Conservation (phyloP, 2,329 filamentous ascomycete species). For the Aspergillus sp. region DNA sequence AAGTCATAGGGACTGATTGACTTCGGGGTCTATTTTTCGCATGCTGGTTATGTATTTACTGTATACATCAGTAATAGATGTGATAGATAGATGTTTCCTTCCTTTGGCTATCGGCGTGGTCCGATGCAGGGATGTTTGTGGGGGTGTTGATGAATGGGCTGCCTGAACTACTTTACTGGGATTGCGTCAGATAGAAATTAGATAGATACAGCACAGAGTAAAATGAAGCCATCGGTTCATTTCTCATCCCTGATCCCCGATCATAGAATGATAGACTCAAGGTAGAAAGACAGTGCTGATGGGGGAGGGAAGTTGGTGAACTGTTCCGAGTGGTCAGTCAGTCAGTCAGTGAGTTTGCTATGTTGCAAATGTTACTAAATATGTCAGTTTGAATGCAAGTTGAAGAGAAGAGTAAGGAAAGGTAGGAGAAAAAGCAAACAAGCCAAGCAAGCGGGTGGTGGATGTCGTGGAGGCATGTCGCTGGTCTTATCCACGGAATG, state of each 20-base stretch:
- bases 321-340: no score
- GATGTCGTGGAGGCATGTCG: neutral
- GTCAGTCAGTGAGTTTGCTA: no score
- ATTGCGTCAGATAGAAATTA: no score
- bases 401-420: neutral
- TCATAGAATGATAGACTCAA: neutral
- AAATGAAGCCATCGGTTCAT: neutral
- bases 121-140: neutral
- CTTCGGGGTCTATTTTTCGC: neutral
- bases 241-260: neutral
- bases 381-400: neutral
- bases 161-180: no score
- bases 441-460: neutral
- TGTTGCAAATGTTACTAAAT: no score
- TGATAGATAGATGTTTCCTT: no score
- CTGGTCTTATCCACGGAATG: neutral
- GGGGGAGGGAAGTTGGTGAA: no score
- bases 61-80: neutral
- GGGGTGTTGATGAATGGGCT: no score
- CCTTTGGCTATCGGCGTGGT: neutral
- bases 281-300: no score
- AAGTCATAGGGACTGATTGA: conserved; percentile 7
- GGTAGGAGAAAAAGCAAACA: neutral
- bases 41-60: neutral
- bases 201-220: neutral